Evolutionary conservation across 805 yeast genomes (phyloP).

Genomic region (Kodamaea kakaduensis): DNA sequence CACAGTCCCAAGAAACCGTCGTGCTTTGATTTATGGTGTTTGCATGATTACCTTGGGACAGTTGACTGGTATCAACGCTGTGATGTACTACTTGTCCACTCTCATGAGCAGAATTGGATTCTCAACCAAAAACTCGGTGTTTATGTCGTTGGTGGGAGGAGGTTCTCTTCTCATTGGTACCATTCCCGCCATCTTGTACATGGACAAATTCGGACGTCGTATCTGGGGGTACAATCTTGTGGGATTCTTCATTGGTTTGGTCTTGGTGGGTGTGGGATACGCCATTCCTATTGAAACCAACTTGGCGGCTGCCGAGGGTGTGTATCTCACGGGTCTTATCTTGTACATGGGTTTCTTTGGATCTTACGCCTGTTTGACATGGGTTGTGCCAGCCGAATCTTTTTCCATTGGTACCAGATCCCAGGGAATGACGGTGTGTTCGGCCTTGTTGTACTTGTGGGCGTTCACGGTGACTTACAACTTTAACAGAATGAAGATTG

Average conservation of each 20-base stretch:
- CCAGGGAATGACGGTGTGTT: slow-evolving; percentile 69
- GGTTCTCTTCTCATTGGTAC: slow-evolving; percentile 77
- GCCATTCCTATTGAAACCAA: slow-evolving; percentile 30
- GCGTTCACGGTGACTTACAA: slow-evolving; percentile 71
- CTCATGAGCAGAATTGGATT: slow-evolving; percentile 51
- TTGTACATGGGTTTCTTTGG: slow-evolving; percentile 71
- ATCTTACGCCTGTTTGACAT: slow-evolving; percentile 68
- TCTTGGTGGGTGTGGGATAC: slow-evolving; percentile 71
- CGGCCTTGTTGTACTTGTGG: slow-evolving; percentile 76
- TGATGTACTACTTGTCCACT: slow-evolving; percentile 50
- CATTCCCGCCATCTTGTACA: slow-evolving; percentile 74
- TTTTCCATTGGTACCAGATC: slow-evolving; percentile 72
- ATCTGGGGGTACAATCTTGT: slow-evolving; percentile 58
- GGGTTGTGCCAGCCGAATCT: slow-evolving; percentile 53
- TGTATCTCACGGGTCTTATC: slow-evolving; percentile 59
- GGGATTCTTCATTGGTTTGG: slow-evolving; percentile 57
- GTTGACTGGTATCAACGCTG: slow-evolving; percentile 42
- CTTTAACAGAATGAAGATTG: slow-evolving; percentile 58
- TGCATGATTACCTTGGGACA: slow-evolving; percentile 44
- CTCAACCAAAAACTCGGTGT: slow-evolving; percentile 51
- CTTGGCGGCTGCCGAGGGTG: slow-evolving; percentile 50
- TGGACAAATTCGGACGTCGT: slow-evolving; percentile 81
- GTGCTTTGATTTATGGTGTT: slow-evolving; percentile 37
- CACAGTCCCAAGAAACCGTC: slow-evolving; percentile 40
- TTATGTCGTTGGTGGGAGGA: slow-evolving; percentile 73